Evolutionary conservation across 1,139 yeast species (phyloP), one percentile per base, ranked within the genome.

Genomic region (Kodamaea sp.): DNA sequence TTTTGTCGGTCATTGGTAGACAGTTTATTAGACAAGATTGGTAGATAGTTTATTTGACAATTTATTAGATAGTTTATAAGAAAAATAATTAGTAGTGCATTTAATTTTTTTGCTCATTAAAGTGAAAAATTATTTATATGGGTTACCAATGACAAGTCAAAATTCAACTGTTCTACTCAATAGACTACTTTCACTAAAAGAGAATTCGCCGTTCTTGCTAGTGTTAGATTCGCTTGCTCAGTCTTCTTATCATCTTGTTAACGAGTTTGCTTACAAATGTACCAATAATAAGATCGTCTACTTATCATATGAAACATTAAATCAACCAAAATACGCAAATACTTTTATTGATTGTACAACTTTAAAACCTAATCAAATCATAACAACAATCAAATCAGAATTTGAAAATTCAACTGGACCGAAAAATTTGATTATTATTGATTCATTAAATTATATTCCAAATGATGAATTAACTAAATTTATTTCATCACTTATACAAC

Each of bases 201-300:
- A 90, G 52, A 65, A 64, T 12, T 75, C 94, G 0, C 94, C 95
- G 0, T 77, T 90, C 43, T 62, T 87, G 9, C 66, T 90, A 5
- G 66, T 84, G 2, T 59, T 78, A 8, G 97, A 90, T 56, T 72
- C 86, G 0, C 60, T 88, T 11, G 67, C 76, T 0, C 97, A 90
- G 57, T 76, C 92, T 0, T 75, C 89, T 0, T 53, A 64, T 32
- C 55, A 66, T 41, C 58, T 90, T 10, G 53, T 84, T 1, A 58
- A 65, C 22, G 96, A 87, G 54, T 67, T 87, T 41, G 59, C 75
- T 1, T 61, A 69, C 43, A 67, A 74, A 43, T 47, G 63, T 6
- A 50, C 62, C 20, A 52, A 51, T 8, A 48, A 53, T 6, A 56
- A 60, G 11, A 57, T 77, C 8, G 54, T 80, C 4, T 82, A 68